Evolutionary conservation across 345 rosid species (phyloP).

Genomic region (Erodium maritimum): DNA sequence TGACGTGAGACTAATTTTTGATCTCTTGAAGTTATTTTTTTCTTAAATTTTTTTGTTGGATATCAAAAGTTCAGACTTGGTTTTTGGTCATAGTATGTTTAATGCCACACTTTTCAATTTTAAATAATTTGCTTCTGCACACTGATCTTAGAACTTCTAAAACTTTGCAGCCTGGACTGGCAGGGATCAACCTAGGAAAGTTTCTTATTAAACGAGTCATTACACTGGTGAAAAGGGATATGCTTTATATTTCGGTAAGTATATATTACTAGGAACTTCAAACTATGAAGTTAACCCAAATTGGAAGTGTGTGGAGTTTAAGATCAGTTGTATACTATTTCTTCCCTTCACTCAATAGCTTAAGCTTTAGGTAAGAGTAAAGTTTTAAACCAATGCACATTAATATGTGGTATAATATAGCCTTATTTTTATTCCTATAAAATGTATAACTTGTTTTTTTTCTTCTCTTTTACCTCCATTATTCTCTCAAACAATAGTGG

Average conservation of each 20-base stretch:
- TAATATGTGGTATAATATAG: neutral
- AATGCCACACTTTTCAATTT: neutral
- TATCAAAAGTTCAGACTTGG: neutral
- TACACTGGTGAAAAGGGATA: slow-evolving; percentile 71
- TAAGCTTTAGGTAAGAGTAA: too few species aligned
- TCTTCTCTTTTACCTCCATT: too few species aligned
- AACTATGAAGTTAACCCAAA: neutral
- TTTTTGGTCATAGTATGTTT: neutral
- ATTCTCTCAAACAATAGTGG: neutral
- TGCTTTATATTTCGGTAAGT: slow-evolving; percentile 84
- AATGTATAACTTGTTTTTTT: neutral
- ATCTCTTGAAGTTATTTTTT: neutral
- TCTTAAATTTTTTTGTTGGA: neutral
- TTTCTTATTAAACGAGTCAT: slow-evolving; percentile 90
- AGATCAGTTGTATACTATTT: too few species aligned
- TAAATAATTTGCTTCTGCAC: too few species aligned
- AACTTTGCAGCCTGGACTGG: slow-evolving; percentile 80
- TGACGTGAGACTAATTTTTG: neutral
- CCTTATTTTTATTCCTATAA: neutral
- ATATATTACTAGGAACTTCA: slow-evolving; percentile 7
- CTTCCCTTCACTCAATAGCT: too few species aligned
- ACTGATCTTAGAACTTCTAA: slow-evolving; percentile 16
- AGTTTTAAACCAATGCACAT: neutral
- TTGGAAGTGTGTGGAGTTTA: neutral
- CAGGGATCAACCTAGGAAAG: slow-evolving; percentile 92